Conservation (phyloP, 2,329 filamentous ascomycete genomes). For the Paracamarosporium sp. region DNA sequence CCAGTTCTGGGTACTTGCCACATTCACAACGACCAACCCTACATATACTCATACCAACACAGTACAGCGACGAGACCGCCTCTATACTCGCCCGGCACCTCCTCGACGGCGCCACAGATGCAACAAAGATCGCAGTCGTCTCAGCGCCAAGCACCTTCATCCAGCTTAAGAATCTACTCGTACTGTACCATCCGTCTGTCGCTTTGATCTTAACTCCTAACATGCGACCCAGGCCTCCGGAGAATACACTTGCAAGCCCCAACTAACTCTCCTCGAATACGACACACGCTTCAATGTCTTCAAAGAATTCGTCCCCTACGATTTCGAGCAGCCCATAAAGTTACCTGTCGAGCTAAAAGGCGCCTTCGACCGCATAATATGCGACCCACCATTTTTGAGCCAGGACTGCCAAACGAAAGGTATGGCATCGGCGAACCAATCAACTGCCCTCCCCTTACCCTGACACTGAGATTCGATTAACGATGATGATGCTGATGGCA, state of each 20-base stretch:
- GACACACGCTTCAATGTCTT: slow-evolving; percentile 78
- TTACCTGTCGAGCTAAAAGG: slow-evolving; percentile 69
- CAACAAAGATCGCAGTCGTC: slow-evolving; percentile 70
- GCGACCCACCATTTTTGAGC: slow-evolving; percentile 80
- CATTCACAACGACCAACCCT: not conserved
- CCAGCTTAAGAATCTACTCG: slow-evolving; percentile 73
- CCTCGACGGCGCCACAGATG: slow-evolving; percentile 64
- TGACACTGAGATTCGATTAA: no score
- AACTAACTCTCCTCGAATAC: slow-evolving; percentile 73
- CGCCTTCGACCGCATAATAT: slow-evolving; percentile 71
- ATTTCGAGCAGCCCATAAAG: slow-evolving; percentile 72
- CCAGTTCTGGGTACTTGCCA: slow-evolving; percentile 75
- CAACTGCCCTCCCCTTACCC: no score
- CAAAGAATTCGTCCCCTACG: slow-evolving; percentile 75
- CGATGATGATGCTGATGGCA: slow-evolving; percentile 4
- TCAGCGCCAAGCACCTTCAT: slow-evolving; percentile 81
- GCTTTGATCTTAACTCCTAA: no score
- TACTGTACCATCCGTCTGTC: slow-evolving; percentile 44
- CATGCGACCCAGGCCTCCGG: no score
- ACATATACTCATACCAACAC: not conserved
- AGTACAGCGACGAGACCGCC: slow-evolving; percentile 79
- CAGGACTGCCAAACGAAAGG: slow-evolving; percentile 82
- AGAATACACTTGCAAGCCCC: slow-evolving; percentile 53
- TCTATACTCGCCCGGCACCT: slow-evolving; percentile 68
- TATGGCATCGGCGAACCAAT: no score